Evolutionary conservation across 2,329 filamentous ascomycete species (phyloP).

Genomic region (Biscogniauxia sp.): DNA sequence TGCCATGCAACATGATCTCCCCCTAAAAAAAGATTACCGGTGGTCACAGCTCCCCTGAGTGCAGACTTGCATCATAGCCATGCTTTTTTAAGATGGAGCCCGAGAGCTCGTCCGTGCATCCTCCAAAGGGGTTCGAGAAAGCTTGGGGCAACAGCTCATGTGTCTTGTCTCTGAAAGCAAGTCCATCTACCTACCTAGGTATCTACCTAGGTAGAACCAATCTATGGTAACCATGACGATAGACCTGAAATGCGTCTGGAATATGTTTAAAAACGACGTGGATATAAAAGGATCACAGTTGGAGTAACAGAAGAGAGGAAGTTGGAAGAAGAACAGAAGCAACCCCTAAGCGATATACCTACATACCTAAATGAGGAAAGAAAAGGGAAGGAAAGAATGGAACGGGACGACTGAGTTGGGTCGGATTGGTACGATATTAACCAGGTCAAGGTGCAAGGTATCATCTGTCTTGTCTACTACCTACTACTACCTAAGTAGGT

Average conservation of each 20-base stretch:
- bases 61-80: not conserved
- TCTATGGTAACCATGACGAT: too few species aligned
- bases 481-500: too few species aligned
- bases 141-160: not conserved
- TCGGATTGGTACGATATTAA: not conserved
- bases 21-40: constrained; percentile 2
- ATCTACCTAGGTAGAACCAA: too few species aligned
- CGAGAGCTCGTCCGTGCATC: not conserved
- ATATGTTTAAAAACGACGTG: too few species aligned
- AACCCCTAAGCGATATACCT: not conserved
- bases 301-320: too few species aligned
- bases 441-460: not conserved
- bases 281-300: too few species aligned
- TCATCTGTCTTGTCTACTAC: not conserved
- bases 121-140: not conserved
- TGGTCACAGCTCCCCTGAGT: constrained; percentile 2
- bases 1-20: constrained; percentile 13
- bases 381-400: too few species aligned
- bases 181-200: too few species aligned
- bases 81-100: not conserved
- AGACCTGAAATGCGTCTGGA: too few species aligned
- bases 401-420: too few species aligned
- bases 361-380: too few species aligned
- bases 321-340: too few species aligned
- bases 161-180: not conserved